Conservation (phyloP, 116 monocot genomes). For the Trichopus zeylanicus region DNA sequence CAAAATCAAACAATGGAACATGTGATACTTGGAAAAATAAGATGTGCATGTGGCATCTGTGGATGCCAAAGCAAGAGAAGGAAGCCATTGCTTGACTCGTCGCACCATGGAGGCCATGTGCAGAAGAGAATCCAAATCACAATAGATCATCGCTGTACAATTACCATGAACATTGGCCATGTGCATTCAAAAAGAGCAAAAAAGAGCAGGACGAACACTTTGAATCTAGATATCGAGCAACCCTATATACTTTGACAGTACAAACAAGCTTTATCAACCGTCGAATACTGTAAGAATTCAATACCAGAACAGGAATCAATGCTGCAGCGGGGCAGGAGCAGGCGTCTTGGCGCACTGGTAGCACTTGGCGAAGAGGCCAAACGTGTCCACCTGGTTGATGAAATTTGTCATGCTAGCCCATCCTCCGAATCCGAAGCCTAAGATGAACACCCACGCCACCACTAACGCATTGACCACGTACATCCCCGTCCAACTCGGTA, state of each 20-base stretch:
- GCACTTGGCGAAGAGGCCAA: conserved; percentile 61
- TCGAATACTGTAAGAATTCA: not conserved
- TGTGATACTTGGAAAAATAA: too few relatives aligned
- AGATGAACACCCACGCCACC: conserved; percentile 49
- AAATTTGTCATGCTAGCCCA: conserved; percentile 61
- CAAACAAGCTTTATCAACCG: too few relatives aligned
- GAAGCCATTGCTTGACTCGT: not conserved
- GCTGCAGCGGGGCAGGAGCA: conserved; percentile 8
- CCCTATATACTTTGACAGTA: too few relatives aligned
- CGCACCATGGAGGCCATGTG: conserved; percentile 3
- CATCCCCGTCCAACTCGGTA: conserved; percentile 53
- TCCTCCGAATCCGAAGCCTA: conserved; percentile 59
- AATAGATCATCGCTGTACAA: not conserved
- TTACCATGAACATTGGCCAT: not conserved
- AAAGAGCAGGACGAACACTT: too few relatives aligned
- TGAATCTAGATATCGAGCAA: too few relatives aligned
- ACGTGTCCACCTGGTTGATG: conserved; percentile 42
- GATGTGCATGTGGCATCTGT: too few relatives aligned
- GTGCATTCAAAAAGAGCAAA: too few relatives aligned
- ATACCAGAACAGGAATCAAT: not conserved
- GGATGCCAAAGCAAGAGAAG: too few relatives aligned
- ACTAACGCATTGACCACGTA: conserved; percentile 40
- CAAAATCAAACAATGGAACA: too few relatives aligned
- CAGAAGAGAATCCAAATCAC: not conserved
- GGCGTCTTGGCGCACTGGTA: conserved; percentile 48